Evolutionary conservation across 2,329 filamentous ascomycete genomes (phyloP).

Genomic region (Trichophyton mentagrophytes): DNA sequence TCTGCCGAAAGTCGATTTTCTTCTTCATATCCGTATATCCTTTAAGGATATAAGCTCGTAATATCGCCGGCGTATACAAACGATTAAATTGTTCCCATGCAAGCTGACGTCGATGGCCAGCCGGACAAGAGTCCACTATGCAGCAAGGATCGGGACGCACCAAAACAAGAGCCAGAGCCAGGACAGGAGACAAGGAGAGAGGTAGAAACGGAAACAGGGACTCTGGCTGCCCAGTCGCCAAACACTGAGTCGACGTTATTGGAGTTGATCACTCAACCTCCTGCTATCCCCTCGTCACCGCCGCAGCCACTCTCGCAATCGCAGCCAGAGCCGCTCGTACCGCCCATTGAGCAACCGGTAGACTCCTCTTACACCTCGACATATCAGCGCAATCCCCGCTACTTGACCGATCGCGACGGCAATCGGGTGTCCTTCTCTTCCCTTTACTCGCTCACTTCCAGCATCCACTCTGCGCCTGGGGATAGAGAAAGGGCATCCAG

Average conservation of each 20-base stretch:
- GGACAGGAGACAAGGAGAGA: neutral
- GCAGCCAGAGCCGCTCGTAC: neutral
- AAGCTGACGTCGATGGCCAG: neutral
- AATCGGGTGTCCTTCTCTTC: constrained; percentile 64
- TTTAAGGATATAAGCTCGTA: neutral
- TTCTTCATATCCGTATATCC: neutral
- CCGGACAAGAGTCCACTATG: constrained; percentile 1
- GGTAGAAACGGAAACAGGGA: neutral
- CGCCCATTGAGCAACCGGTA: neutral
- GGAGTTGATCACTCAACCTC: neutral
- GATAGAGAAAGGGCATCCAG: constrained; percentile 15
- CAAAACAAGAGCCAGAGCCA: neutral
- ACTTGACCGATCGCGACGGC: constrained; percentile 27
- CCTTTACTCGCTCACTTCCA: constrained; percentile 44
- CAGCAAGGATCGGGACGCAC: neutral
- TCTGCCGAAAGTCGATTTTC: neutral
- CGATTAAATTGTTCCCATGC: neutral
- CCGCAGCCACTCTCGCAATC: neutral
- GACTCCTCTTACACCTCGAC: neutral
- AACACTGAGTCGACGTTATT: neutral
- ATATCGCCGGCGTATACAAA: neutral
- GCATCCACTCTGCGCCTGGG: constrained; percentile 9
- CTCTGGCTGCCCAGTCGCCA: neutral
- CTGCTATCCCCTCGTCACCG: neutral
- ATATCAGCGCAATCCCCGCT: constrained; percentile 6